Evolutionary conservation across 2,329 filamentous ascomycete genomes (phyloP).

Genomic region (Chaetomium strumarium): DNA sequence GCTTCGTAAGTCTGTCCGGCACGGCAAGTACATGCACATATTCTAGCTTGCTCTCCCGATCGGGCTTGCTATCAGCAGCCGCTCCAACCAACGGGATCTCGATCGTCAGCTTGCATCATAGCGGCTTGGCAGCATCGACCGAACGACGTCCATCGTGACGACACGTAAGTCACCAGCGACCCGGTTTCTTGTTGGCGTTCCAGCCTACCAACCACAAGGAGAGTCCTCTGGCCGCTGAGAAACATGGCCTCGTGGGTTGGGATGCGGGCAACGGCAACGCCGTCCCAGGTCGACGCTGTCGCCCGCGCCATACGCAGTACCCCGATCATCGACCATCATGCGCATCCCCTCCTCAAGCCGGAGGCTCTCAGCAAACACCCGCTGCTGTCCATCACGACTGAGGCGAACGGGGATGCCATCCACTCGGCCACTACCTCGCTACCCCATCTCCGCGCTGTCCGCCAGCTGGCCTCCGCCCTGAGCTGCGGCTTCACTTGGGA

Average conservation of each 20-base stretch:
- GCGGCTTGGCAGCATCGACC: no score
- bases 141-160: no score
- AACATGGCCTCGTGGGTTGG: conserved; percentile 26
- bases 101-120: no score
- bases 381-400: conserved; percentile 59
- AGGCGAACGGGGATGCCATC: conserved; percentile 65
- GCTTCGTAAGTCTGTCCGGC: no score
- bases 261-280: conserved; percentile 23
- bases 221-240: background rate
- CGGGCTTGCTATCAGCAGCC: no score
- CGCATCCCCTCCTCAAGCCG: conserved; percentile 59
- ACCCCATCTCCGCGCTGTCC: conserved; percentile 63
- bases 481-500: conserved; percentile 59
- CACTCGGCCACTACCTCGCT: conserved; percentile 56
- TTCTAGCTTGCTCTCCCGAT: no score
- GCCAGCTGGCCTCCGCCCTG: conserved; percentile 61
- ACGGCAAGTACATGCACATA: no score
- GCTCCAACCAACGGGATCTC: no score
- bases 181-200: no score
- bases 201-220: no score
- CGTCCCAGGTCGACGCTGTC: conserved; percentile 29
- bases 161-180: no score
- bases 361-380: conserved; percentile 42
- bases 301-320: conserved; percentile 42
- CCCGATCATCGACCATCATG: conserved; percentile 69